Evolutionary conservation across 2,329 filamentous ascomycete species (phyloP).

Genomic region (Gaeumannomyces sp.): DNA sequence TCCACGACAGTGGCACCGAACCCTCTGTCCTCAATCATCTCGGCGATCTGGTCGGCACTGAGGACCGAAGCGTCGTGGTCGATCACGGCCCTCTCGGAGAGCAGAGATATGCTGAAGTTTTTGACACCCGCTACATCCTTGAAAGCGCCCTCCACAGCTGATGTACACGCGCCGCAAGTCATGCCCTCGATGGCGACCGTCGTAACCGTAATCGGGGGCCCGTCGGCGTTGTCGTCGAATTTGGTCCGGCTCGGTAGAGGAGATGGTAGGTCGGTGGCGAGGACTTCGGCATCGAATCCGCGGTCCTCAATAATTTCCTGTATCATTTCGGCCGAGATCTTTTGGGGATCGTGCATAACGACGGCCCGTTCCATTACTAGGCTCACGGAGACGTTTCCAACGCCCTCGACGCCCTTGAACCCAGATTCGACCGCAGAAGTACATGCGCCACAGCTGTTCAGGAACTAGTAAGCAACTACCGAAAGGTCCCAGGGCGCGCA

Average conservation of each 20-base stretch:
- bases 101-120: slow-evolving; percentile 72
- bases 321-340: slow-evolving; percentile 68
- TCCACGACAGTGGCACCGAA: slow-evolving; percentile 78
- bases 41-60: slow-evolving; percentile 46
- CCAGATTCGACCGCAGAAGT: slow-evolving; percentile 92
- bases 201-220: slow-evolving; percentile 51
- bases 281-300: slow-evolving; percentile 84
- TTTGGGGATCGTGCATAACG: slow-evolving; percentile 74
- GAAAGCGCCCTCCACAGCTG: slow-evolving; percentile 76
- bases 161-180: slow-evolving; percentile 88
- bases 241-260: slow-evolving; percentile 35
- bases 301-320: slow-evolving; percentile 85
- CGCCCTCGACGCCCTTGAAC: slow-evolving; percentile 75
- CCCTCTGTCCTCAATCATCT: slow-evolving; percentile 63
- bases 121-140: slow-evolving; percentile 67
- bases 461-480: not conserved
- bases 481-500: not conserved
- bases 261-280: slow-evolving; percentile 70
- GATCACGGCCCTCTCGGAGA: slow-evolving; percentile 80
- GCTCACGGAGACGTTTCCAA: slow-evolving; percentile 83
- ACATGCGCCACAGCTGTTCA: slow-evolving; percentile 76
- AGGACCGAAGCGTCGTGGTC: slow-evolving; percentile 63
- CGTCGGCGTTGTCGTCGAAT: slow-evolving; percentile 27
- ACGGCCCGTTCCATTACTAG: slow-evolving; percentile 96
- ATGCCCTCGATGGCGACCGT: slow-evolving; percentile 78